Conservation (phyloP, 2,329 filamentous ascomycete species). For the Colletotrichum coccodes region DNA sequence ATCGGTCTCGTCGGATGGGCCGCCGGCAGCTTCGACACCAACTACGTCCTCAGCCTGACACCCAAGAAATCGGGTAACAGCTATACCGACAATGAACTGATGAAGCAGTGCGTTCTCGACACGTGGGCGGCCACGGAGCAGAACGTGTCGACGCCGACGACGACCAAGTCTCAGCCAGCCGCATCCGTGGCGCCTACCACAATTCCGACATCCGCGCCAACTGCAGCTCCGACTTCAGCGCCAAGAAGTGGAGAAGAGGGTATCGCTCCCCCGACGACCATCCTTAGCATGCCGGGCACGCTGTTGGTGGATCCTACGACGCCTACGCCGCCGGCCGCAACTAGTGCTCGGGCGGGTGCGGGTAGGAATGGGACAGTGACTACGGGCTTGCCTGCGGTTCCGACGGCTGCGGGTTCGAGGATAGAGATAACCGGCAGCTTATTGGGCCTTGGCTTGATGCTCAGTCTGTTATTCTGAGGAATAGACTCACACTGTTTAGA, state of each 20-base stretch:
- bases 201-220: not conserved
- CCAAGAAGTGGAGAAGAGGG: not conserved
- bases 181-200: not conserved
- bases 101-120: constrained; percentile 53
- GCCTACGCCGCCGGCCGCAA: constrained; percentile 13
- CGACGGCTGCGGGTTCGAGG: constrained; percentile 19
- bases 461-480: not conserved
- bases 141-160: constrained; percentile 7
- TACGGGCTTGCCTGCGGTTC: not conserved
- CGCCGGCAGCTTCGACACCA: constrained; percentile 54
- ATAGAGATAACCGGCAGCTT: not conserved
- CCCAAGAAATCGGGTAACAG: constrained; percentile 44
- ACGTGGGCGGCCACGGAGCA: constrained; percentile 24
- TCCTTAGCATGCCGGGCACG: constrained; percentile 14
- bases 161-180: not conserved
- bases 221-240: not conserved
- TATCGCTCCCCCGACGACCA: constrained; percentile 15
- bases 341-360: not conserved
- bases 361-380: constrained; percentile 10
- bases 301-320: constrained; percentile 19
- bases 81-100: constrained; percentile 51
- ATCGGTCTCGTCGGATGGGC: constrained; percentile 58
- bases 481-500: not conserved
- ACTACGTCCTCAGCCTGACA: constrained; percentile 55
- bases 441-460: not conserved